Evolutionary conservation across 1,284 basidiomycete genomes (phyloP).

Genomic region (Dichomitus squalens): DNA sequence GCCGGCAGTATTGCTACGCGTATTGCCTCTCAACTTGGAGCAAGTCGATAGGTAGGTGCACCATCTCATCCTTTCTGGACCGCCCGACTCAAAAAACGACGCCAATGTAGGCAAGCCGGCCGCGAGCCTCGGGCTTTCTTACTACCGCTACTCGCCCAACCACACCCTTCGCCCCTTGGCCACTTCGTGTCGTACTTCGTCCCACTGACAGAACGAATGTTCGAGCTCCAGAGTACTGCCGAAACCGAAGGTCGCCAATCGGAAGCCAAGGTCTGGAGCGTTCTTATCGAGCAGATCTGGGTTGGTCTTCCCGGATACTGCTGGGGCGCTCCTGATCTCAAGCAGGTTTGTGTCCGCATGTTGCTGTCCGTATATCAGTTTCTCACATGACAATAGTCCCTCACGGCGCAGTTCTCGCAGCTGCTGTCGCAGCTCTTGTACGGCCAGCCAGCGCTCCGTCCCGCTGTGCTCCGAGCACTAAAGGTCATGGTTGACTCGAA

Average conservation of each 20-base stretch:
- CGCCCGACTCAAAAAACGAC: neutral
- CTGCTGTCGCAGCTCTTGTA: slow-evolving; percentile 93
- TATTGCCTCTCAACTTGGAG: slow-evolving; percentile 87
- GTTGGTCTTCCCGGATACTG: slow-evolving; percentile 88
- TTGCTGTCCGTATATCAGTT: neutral
- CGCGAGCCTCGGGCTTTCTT: slow-evolving; percentile 86
- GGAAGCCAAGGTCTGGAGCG: slow-evolving; percentile 94
- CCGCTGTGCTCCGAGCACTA: slow-evolving; percentile 82
- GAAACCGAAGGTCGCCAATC: slow-evolving; percentile 71
- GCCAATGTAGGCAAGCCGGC: slow-evolving; percentile 51
- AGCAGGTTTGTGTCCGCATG: slow-evolving; percentile 41
- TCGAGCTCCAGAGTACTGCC: slow-evolving; percentile 81
- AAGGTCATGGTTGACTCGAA: slow-evolving; percentile 83
- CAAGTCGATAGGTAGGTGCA: slow-evolving; percentile 70
- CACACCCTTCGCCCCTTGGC: slow-evolving; percentile 77
- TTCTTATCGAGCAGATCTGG: slow-evolving; percentile 94
- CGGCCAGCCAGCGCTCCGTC: slow-evolving; percentile 82
- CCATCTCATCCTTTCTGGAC: neutral
- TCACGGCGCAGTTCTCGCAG: slow-evolving; percentile 78
- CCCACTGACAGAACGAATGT: slow-evolving; percentile 92
- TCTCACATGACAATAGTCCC: slow-evolving; percentile 46
- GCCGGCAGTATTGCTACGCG: slow-evolving; percentile 75
- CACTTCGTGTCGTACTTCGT: slow-evolving; percentile 94
- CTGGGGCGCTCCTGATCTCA: slow-evolving; percentile 58
- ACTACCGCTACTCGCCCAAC: slow-evolving; percentile 85